phyloP scores from a whole-genome alignment of 305 asterid genomes.

The Fraxinus floribunda region DNA sequence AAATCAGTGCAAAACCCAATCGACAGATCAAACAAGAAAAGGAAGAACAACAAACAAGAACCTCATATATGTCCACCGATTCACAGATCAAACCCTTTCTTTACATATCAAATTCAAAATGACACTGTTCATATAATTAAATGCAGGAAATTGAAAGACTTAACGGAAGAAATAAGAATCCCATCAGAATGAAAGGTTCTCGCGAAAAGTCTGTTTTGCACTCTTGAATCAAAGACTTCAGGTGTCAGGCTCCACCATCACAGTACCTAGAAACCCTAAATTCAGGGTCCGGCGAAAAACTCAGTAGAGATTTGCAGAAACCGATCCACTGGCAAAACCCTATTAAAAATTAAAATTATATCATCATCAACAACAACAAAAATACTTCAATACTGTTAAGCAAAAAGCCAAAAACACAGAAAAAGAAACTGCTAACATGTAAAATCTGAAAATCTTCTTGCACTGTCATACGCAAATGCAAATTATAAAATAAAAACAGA shows the following conservation, averaged over 20 bases:
- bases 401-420: neutral
- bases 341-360: conserved; percentile 25
- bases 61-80: conserved; percentile 8
- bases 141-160: conserved; percentile 2
- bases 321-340: conserved; percentile 42
- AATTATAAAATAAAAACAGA: neutral
- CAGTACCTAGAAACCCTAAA: conserved; percentile 23
- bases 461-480: conserved; percentile 5
- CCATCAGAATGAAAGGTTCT: conserved; percentile 6
- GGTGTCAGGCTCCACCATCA: conserved; percentile 16
- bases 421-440: neutral
- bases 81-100: conserved; percentile 35
- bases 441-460: conserved; percentile 13
- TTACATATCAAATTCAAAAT: neutral
- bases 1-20: neutral
- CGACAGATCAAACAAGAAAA: neutral
- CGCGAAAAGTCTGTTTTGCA: conserved; percentile 15
- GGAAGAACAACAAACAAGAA: neutral
- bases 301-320: conserved; percentile 19
- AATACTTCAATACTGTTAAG: neutral
- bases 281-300: conserved; percentile 29
- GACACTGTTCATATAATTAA: conserved; percentile 11
- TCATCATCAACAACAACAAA: conserved; percentile 18
- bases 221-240: conserved; percentile 19
- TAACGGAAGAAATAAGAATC: conserved; percentile 12